Conservation (phyloP, 257 asterid genomes). For the Datura wrightii region DNA sequence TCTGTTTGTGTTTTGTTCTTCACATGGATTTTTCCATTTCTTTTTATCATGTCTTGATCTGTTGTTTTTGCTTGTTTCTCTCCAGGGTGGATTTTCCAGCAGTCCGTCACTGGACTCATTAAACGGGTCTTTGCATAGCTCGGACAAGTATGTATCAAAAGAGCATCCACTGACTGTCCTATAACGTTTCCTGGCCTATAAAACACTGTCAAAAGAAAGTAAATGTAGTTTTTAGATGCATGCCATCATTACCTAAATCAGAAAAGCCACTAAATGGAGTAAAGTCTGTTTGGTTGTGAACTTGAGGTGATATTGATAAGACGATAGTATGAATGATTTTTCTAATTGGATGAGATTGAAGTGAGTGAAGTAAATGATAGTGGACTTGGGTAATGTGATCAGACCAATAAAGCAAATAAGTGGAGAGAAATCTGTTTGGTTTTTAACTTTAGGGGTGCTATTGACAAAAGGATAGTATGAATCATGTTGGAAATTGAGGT, state of each 20-base stretch:
- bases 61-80: constrained; percentile 34
- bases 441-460: background rate
- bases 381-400: background rate
- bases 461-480: background rate
- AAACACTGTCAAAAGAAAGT: background rate
- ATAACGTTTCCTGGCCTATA: background rate
- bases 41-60: background rate
- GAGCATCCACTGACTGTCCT: constrained; percentile 21
- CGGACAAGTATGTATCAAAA: constrained; percentile 61
- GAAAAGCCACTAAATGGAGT: background rate
- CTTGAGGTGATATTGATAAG: constrained; percentile 8
- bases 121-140: constrained; percentile 61
- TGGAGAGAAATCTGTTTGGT: constrained; percentile 1
- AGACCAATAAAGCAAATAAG: background rate
- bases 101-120: constrained; percentile 67
- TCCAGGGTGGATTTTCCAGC: constrained; percentile 81
- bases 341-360: constrained; percentile 20
- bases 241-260: background rate
- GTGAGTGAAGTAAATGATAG: background rate
- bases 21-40: constrained; percentile 10
- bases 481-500: background rate
- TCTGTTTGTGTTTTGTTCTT: constrained; percentile 12
- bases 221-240: constrained; percentile 12
- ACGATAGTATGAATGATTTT: background rate
- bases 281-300: background rate